Base-by-base conservation (phyloP, 495 filamentous ascomycete genomes). In the Bacidia rubella region DNA sequence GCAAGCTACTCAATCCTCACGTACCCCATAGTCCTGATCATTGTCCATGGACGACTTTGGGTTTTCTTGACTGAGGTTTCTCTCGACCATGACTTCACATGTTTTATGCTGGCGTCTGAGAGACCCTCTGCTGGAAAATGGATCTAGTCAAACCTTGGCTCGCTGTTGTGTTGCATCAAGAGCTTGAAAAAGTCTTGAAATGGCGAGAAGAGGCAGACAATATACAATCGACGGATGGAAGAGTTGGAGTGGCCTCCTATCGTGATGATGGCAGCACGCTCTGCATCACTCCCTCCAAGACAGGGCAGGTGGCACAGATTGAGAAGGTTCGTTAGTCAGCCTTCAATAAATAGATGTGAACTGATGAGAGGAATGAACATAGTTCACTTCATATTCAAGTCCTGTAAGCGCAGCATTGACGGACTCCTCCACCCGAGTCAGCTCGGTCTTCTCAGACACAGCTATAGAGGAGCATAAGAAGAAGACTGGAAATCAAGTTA, bases 251-350 rank as follows among this genome's bases (percentile, higher is more conserved):
- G 2, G 23, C 42, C 35, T n/a, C 24, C 10, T 48, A 49, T 23
- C 55, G 69, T 42, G 68, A 74, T 41, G 60, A 71, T 61, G 70
- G 68, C 5, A 63, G 66, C 49, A 67, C 63, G 22, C 51, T 74
- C 38, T 65, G 60, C 11, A 68, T 74, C 51, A 56, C 39, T 21
- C 57, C 45, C 23, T 4, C 26, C 4, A 50, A 44, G 0, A 22
- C 47, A 4, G 47, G 54, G 32, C 47, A 50, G 3, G 2, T 45
- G 21, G 69, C 66, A 12, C 45, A 62, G 41, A 54, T 62, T n/a
- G 55, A 48, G 4, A 59, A 62, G 54, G 60, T 62, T n/a, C 10
- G 54, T 27, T 7, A 23, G 19, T 15, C 21, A 11, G 5, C 11
- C 26, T 21, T 9, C 19, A 4, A 21, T 9, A 2, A 20, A 58